Conservation (phyloP, 768 basidiomycete genomes). For the Cystobasidium tubakii region DNA sequence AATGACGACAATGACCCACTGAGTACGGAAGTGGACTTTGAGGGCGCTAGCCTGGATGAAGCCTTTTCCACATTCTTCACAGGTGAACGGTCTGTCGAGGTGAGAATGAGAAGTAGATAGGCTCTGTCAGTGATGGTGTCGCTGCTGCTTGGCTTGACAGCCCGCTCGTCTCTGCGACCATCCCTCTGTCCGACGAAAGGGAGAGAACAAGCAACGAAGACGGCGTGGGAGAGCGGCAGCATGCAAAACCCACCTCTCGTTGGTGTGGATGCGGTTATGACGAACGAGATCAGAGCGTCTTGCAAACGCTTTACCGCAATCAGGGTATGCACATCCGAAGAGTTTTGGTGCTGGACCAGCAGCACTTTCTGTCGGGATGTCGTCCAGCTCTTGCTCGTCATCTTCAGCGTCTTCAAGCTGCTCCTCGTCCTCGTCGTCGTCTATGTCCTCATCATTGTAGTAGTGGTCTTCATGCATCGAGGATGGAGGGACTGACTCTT, state of each 20-base stretch:
- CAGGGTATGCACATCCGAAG: constrained; percentile 32
- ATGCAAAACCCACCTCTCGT: constrained; percentile 50
- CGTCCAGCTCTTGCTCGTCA: neutral
- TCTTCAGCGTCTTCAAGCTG: neutral
- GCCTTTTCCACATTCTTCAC: constrained; percentile 47
- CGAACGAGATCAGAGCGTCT: constrained; percentile 51
- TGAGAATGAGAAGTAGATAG: constrained; percentile 47
- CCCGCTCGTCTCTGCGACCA: neutral
- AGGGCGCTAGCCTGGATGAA: constrained; percentile 69
- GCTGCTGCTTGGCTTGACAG: constrained; percentile 16
- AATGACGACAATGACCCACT: too few relatives aligned
- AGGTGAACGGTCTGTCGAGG: constrained; percentile 49
- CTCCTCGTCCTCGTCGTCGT: neutral
- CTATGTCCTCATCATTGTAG: neutral
- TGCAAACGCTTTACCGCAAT: constrained; percentile 50
- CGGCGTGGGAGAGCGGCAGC: neutral
- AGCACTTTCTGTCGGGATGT: neutral
- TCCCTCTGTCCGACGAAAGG: neutral
- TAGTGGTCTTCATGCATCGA: neutral
- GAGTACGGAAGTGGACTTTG: constrained; percentile 79
- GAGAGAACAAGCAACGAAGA: neutral
- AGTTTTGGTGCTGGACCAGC: constrained; percentile 12
- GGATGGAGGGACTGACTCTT: neutral
- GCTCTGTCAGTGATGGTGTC: constrained; percentile 48
- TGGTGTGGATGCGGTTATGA: constrained; percentile 52